Conservation (phyloP, 257 asterid species). For the Petunia axillaris region DNA sequence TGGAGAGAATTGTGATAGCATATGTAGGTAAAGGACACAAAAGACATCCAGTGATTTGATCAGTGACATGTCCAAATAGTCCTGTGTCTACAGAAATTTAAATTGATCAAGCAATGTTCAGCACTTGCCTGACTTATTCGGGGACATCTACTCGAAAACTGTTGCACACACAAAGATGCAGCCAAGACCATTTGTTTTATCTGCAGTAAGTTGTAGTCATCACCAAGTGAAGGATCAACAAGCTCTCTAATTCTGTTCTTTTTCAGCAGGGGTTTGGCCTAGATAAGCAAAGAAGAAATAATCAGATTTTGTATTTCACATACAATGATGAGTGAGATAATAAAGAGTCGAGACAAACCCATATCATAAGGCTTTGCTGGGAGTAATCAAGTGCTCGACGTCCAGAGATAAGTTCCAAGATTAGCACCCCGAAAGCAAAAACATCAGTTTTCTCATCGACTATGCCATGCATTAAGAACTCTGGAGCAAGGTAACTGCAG, state of each 20-base stretch:
- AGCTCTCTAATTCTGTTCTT: constrained; percentile 76
- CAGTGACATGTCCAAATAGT: background rate
- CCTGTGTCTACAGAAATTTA: background rate
- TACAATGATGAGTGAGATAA: background rate
- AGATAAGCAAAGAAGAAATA: background rate
- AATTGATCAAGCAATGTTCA: background rate
- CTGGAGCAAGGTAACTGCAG: constrained; percentile 82
- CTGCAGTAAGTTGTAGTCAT: constrained; percentile 52
- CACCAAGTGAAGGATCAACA: constrained; percentile 70
- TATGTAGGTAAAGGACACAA: background rate
- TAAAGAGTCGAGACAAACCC: constrained; percentile 53
- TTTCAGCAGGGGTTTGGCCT: constrained; percentile 87
- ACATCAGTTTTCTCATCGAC: constrained; percentile 83
- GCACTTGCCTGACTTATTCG: constrained; percentile 71
- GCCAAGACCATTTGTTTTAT: constrained; percentile 75
- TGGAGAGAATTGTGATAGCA: background rate
- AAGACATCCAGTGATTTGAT: background rate
- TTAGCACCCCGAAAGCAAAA: constrained; percentile 82
- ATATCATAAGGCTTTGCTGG: constrained; percentile 88
- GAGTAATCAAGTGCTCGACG: constrained; percentile 87
- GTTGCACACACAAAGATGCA: constrained; percentile 75
- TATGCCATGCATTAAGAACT: constrained; percentile 87
- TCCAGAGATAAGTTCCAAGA: constrained; percentile 79
- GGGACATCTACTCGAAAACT: constrained; percentile 71
- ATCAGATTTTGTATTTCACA: background rate